Base-by-base conservation (phyloP, 164 flowering plant species). In the Nymphaea colorata region DNA sequence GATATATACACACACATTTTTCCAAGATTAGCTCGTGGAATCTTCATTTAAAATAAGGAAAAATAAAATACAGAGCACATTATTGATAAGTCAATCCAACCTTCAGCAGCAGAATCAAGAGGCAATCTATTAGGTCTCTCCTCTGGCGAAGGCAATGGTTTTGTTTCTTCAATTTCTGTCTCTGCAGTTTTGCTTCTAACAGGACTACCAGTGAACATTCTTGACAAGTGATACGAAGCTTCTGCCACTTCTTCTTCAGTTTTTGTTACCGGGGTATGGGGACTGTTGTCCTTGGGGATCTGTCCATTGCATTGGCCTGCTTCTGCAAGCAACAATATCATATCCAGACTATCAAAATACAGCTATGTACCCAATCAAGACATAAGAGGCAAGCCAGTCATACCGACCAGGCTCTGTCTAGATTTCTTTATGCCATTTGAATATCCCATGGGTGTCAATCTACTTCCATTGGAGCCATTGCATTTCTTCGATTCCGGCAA, bases 241-340 rank as follows among this genome's bases (percentile, higher is more conserved):
- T 91, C 88, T 16, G 69, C 95, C 44, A 85, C 97, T 78, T 91
- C 97, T 84, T 85, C 90, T 76, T 91, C 97, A 68, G 88, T 94
- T 79, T 87, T 87, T 18, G 90, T 82, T 51, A 87, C 77, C 57
- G 78, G n/a, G n/a, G 67, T 36, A 75, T 82, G 10, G 72, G 55
- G 43, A 67, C 12, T 18, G 45, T 41, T 68, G 64, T 73, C 68
- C 36, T 73, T 12, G n/a, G 36, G 68, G 74, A 60, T 55, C 64
- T 66, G 43, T 76, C 72, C 44, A 69, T 64, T 64, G 57, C 57
- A 51, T 68, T 68, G 62, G 69, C 76, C 70, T 70, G 77, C 73
- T 75, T 79, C 90, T 86, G 75, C 70, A 79, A 44, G 70, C 70
- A 60, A 18, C 71, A 64, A 6, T 41, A 3, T 42, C 44, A 18